Evolutionary conservation across 2,329 filamentous ascomycete species (phyloP), one percentile per base, ranked within the genome.

Genomic region (Aspergillus bombycis): DNA sequence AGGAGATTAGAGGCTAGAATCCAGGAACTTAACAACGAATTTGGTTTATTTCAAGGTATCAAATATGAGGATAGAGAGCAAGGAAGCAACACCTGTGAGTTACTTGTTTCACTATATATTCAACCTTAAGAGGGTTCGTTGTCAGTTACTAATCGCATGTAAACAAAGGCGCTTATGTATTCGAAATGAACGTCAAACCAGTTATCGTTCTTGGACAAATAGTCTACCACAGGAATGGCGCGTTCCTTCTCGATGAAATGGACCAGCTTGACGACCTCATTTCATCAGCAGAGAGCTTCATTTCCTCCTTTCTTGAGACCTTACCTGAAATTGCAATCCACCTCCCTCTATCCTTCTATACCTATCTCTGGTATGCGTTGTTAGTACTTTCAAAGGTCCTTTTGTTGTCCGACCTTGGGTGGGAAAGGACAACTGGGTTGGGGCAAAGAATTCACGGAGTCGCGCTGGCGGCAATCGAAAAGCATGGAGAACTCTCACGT

Each of bases 281-380:
- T 16, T 32, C 36, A 1, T 65, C 65, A 2, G 48, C 60, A 4
- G 57, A 63, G 16, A 21, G 30, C 6, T 55, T 63, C 14, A 16
- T 65, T 32, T 26, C 50, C 16, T 56, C 46, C 6, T 67, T 28
- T 32, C 58, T n/a, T 8, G 21, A 8, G 45, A 36, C 43, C 23
- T n/a, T 4, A 19, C 8, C 38, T n/a, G 38, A n/a, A 41, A 9
- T n/a, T n/a, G 53, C 36, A 3, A 34, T 50, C 6, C 56, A 65
- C n/a, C 58, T 65, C 14, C 58, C 65, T 12, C 14, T 59, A n/a
- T 52, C 63, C 1, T 32, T 58, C 3, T 65, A 63, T 9, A 46
- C 43, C 12, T 62, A 58, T 12, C 45, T 62, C n/a, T 67, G 65
- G 65, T 67, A 65, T 38, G 50, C 50, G 2, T 21, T 65, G 14